phyloP scores from a whole-genome alignment of 768 basidiomycete genomes.

The Mycena indigotica region DNA sequence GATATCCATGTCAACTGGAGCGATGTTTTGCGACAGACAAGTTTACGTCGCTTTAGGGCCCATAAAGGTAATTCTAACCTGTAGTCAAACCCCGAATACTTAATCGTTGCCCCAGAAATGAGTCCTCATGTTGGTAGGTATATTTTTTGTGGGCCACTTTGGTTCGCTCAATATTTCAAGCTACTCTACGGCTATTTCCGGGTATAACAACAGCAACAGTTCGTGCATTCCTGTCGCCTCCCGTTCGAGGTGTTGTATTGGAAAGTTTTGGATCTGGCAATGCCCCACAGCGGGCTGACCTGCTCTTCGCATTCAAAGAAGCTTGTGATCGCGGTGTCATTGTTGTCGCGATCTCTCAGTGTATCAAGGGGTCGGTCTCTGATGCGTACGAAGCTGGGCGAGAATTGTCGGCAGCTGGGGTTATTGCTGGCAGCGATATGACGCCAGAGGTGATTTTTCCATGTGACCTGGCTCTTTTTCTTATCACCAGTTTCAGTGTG shows the following conservation, averaged over 20 bases:
- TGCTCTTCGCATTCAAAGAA: constrained; percentile 74
- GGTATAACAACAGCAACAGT: constrained; percentile 79
- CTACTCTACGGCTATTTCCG: constrained; percentile 82
- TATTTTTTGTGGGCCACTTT: constrained; percentile 77
- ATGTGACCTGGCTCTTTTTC: neutral
- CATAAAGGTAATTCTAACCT: too few species aligned
- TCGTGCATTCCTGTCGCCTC: constrained; percentile 72
- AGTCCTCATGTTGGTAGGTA: constrained; percentile 45
- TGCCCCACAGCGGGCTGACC: constrained; percentile 78
- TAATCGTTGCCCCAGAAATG: neutral
- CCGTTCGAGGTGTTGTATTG: constrained; percentile 79
- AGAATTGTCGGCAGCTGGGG: constrained; percentile 68
- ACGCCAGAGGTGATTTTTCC: constrained; percentile 75
- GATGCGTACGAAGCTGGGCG: constrained; percentile 82
- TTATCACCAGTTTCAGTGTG: constrained; percentile 57
- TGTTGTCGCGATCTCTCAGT: constrained; percentile 91
- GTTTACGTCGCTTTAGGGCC: constrained; percentile 73
- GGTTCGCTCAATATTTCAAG: constrained; percentile 38
- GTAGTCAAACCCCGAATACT: too few species aligned
- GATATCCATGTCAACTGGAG: constrained; percentile 90
- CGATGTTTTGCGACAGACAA: constrained; percentile 81
- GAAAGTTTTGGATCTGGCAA: constrained; percentile 95
- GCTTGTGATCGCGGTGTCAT: constrained; percentile 84
- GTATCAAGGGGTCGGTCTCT: constrained; percentile 82
- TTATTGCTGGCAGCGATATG: constrained; percentile 89